Evolutionary conservation across 2,329 filamentous ascomycete species (phyloP).

Genomic region (Xenoacremonium recifei): DNA sequence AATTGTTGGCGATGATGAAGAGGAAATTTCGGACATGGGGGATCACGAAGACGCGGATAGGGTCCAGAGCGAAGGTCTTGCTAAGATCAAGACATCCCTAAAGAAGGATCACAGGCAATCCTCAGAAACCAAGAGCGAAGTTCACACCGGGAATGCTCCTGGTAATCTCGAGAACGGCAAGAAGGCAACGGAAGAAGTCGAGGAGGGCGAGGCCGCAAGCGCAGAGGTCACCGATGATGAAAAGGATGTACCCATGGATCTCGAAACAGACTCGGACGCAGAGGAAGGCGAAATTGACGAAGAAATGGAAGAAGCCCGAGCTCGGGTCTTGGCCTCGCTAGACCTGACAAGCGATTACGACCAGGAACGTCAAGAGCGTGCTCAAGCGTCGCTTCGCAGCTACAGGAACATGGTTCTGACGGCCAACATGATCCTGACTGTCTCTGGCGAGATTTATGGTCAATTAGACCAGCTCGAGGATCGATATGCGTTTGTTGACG

Average conservation of each 20-base stretch:
- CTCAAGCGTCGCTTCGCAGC: slow-evolving; percentile 31
- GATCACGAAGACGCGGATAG: neutral
- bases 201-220: slow-evolving; percentile 25
- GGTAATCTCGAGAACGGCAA: neutral
- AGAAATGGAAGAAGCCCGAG: slow-evolving; percentile 46
- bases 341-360: slow-evolving; percentile 28
- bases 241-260: slow-evolving; percentile 44
- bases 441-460: slow-evolving; percentile 85
- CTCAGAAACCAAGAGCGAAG: too few relatives aligned
- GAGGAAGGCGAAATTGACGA: slow-evolving; percentile 36
- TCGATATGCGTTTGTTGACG: slow-evolving; percentile 59
- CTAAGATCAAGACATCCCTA: too few relatives aligned
- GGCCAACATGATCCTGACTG: slow-evolving; percentile 86
- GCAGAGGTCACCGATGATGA: slow-evolving; percentile 27
- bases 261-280: slow-evolving; percentile 31
- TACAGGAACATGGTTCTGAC: slow-evolving; percentile 63
- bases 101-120: too few relatives aligned
- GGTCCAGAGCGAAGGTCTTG: too few relatives aligned
- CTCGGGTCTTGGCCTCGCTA: slow-evolving; percentile 46
- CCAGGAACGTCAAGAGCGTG: slow-evolving; percentile 22
- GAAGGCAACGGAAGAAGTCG: slow-evolving; percentile 11
- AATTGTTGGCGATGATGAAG: slow-evolving; percentile 14
- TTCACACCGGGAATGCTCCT: too few relatives aligned
- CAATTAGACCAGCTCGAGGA: slow-evolving; percentile 82
- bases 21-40: too few relatives aligned